Conservation (phyloP, 169 alveolate genomes). For the Toxoplasma gondii region DNA sequence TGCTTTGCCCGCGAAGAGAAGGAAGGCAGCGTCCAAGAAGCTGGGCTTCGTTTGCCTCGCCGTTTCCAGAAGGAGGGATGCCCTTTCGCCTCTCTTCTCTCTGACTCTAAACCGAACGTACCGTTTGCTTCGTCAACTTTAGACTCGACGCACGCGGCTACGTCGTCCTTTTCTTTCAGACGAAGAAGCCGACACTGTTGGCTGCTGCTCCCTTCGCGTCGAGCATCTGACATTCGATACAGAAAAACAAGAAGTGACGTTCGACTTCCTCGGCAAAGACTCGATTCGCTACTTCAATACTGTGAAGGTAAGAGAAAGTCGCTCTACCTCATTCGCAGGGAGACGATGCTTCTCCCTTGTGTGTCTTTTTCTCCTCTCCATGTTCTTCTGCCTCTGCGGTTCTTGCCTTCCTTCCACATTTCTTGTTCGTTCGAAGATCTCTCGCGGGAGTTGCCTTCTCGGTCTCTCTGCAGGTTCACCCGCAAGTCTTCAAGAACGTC, state of each 20-base stretch:
- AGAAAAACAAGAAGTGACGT: constrained; percentile 73
- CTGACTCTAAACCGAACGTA: too few relatives aligned
- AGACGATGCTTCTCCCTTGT: neutral
- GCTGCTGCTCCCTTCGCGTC: constrained; percentile 98
- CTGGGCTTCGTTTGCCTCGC: too few relatives aligned
- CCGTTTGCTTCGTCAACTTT: too few relatives aligned
- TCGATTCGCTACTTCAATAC: constrained; percentile 97
- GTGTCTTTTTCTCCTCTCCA: neutral
- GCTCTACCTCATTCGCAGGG: neutral
- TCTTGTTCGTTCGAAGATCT: neutral
- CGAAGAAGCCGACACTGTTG: constrained; percentile 99
- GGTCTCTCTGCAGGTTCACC: constrained; percentile 71
- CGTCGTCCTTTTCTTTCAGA: constrained; percentile 73
- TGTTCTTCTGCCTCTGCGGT: neutral
- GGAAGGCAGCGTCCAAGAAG: too few relatives aligned
- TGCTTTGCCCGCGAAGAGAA: too few relatives aligned
- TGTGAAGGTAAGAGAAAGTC: constrained; percentile 80
- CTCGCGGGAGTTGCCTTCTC: neutral
- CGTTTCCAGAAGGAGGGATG: too few relatives aligned
- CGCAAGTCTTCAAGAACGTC: constrained; percentile 85
- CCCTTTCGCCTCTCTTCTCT: too few relatives aligned
- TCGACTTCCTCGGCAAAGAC: constrained; percentile 98
- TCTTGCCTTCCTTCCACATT: neutral
- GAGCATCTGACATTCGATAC: constrained; percentile 93
- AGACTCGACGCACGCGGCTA: neutral